These are phyloP conservation scores for Skeletonema grethae DNA, from an alignment of 108 stramenopile genomes.

Conservation along the genomic window DNA sequence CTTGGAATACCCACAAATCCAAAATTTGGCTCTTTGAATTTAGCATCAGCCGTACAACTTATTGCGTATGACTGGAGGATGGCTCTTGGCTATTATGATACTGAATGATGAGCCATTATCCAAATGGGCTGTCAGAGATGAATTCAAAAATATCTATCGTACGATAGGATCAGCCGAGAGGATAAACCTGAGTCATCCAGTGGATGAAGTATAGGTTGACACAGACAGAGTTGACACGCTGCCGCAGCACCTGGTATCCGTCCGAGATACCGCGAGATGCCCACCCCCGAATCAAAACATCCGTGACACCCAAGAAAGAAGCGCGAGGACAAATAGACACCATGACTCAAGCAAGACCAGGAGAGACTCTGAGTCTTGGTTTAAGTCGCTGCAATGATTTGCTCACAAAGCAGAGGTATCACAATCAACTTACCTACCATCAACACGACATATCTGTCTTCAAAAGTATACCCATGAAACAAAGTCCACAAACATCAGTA, in stretches of 20 bases:
- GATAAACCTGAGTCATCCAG: too few relatives aligned
- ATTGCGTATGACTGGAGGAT: constrained; percentile 73
- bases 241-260: too few relatives aligned
- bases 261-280: neutral
- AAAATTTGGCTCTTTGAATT: constrained; percentile 63
- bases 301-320: neutral
- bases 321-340: neutral
- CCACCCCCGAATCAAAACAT: neutral
- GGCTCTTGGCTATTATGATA: constrained; percentile 33
- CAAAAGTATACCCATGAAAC: neutral
- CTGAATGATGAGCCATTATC: neutral
- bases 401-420: neutral
- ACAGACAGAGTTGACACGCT: neutral
- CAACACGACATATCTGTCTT: neutral
- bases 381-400: neutral
- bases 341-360: neutral
- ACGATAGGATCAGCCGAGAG: too few relatives aligned
- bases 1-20: constrained; percentile 77
- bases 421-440: neutral
- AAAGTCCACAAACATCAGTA: neutral
- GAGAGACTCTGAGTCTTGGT: neutral
- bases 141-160: neutral
- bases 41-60: constrained; percentile 71
- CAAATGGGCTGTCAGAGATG: too few relatives aligned
- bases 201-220: too few relatives aligned